A percentile compares a stretch with the other conserved stretches of the same genome.
These are phyloP conservation scores for Vaccinium darrowii DNA, from an alignment of 148 eudicot species.

Conservation along the genomic window DNA sequence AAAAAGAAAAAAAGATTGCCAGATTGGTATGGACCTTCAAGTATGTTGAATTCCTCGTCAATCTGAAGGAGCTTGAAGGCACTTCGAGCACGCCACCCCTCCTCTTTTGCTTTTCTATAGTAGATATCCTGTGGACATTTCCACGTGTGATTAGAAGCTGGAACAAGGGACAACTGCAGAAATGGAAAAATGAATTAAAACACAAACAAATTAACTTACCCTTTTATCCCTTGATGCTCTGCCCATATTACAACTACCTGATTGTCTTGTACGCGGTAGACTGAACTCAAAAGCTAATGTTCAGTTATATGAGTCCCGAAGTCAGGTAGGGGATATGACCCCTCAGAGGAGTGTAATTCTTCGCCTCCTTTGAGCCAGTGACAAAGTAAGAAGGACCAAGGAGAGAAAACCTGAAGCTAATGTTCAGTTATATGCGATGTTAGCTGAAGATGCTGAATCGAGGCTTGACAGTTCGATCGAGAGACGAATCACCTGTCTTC, in stretches of 20 bases:
- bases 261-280: not conserved
- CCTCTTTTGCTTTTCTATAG: constrained; percentile 97
- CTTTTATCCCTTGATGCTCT: constrained; percentile 97
- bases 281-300: not conserved
- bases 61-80: constrained; percentile 98
- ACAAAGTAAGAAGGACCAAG: not conserved
- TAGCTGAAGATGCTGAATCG: not conserved
- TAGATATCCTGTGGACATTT: constrained; percentile 68
- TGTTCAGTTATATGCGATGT: not conserved
- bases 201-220: constrained; percentile 33
- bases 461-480: not conserved
- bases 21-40: constrained; percentile 54
- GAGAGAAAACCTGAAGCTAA: not conserved
- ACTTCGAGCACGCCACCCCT: constrained; percentile 99
- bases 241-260: constrained; percentile 49
- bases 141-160: not conserved
- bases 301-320: not conserved
- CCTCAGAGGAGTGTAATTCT: not conserved
- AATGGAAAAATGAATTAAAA: not conserved
- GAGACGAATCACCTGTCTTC: not conserved
- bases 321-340: not conserved
- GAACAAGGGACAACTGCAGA: not conserved
- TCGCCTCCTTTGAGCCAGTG: not conserved
- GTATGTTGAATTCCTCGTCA: constrained; percentile 87
- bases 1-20: not conserved